Base-by-base conservation (phyloP, 2,329 filamentous ascomycete species). In the Aphanocladium album region DNA sequence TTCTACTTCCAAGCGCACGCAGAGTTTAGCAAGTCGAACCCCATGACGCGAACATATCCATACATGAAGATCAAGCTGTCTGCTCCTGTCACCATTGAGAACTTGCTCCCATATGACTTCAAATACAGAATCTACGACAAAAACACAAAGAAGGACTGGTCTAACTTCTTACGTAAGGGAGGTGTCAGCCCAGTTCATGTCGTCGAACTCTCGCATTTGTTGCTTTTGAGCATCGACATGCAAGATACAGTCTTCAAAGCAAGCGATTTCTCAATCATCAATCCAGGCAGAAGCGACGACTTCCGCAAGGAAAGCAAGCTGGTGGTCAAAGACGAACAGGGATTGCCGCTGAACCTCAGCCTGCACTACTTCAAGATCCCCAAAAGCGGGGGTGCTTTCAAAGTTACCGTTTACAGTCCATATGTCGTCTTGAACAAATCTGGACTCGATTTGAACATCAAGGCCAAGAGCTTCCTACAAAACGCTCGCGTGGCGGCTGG, bases 61-160 rank as follows among this genome's bases (percentile, higher is more conserved):
- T 95, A 95, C 73, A 98, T 99, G 95, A 88, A 87, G 62, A 82
- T 99, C 65, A 90, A 93, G 66, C 83, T 99, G 2, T 96, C 91
- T 25, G 93, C 95, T 0, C 95, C 96, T 0, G 86, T 99, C 16
- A 93, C 96, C 54, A 83, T 99, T 5, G 93, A 99, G 73, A 99
- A 99, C 66, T 78, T 99, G 47, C 77, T 99, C 41, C 95, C 95
- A 0, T 98, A 95, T 71, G 95, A 99, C 74, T 99, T 99, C 85
- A 98, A 99, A 75, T 99, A 99, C 73, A 87, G 93, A 60, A 98
- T 99, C 60, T 99, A 98, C 70, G 95, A 99, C 78, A 97, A 96
- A 78, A 96, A 96, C 73, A 97, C 93, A 0, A 96, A 93, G 80
- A 96, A 96, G 72, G 95, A 99, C 72, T 99, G 95, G 95, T 96